Evolutionary conservation across 1,139 yeast species (phyloP), one percentile per base, ranked within the genome.

Genomic region (Kodamaea ohmeri): DNA sequence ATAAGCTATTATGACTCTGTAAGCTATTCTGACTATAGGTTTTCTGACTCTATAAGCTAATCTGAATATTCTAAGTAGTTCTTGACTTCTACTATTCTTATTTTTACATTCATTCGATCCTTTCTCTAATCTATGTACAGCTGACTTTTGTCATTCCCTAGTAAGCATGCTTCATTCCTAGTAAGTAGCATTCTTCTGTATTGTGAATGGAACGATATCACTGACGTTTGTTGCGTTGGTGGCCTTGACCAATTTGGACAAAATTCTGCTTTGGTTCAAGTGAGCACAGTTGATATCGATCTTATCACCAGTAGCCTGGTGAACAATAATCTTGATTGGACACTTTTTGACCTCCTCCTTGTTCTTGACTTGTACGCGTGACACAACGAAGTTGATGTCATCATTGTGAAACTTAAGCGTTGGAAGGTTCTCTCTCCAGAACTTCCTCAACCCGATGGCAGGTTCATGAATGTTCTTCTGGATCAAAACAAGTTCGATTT

Each of bases 381-480:
- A 65, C 32, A 88, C 83, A 20, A 76, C 70, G 42, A 87, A 79
- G 25, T 78, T 73, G 24, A 85, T 56, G 30, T 68, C 65, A 21
- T 92, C 92, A 60, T 89, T 89, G 64, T 87, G 90, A 61, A 85
- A 89, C 56, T 80, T 83, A 43, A 89, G 68, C 11, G 88, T 79
- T 15, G 95, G 95, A 42, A 88, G 67, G 59, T 79, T 75, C 36
- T 70, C 65, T 52, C 76, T 78, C 94, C 95, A 85, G 61, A 89
- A 86, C 39, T 61, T 58, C 48, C 60, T 64, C 42, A 71, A 55
- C 1, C 76, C 76, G 13, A 55, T 50, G 9, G 70, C 56, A 9
- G 69, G 64, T 20, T 55, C 58, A 39, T 60, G 58, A 14, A 51
- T 51, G 38, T 53, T 55, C 39, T 51, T 48, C 33, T 58, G 60